A percentile compares a stretch with the other conserved stretches of the same genome.
phyloP scores from a whole-genome alignment of 176 grass and related monocot genomes.

The Pontederia paniculata region DNA sequence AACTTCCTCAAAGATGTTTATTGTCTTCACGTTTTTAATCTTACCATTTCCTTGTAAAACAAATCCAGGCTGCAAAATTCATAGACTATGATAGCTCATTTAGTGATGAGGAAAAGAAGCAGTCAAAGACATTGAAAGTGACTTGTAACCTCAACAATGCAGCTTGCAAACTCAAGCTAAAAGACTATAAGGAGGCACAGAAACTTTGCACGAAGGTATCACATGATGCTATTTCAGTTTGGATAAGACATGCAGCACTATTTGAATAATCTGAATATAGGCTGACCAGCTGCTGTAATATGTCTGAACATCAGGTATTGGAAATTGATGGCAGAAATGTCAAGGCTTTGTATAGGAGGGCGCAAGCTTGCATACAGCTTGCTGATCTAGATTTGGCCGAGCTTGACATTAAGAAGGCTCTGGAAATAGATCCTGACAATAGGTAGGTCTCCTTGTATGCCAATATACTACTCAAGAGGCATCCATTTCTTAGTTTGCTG shows the following conservation, averaged over 20 bases:
- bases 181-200: conserved; percentile 64
- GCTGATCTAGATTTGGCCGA: conserved; percentile 78
- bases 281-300: conserved; percentile 9
- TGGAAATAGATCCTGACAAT: conserved; percentile 84
- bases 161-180: conserved; percentile 73
- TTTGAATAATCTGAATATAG: not conserved
- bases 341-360: conserved; percentile 77
- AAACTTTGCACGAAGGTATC: conserved; percentile 61
- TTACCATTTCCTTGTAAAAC: not conserved
- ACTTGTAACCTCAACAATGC: conserved; percentile 83
- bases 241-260: not conserved
- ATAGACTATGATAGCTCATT: conserved; percentile 66
- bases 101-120: conserved; percentile 64
- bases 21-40: not conserved
- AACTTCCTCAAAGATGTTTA: not conserved
- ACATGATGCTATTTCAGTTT: not conserved
- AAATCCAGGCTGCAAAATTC: conserved; percentile 40
- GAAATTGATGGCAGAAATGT: conserved; percentile 63
- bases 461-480: not conserved
- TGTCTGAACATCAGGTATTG: conserved; percentile 39
- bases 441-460: conserved; percentile 31
- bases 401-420: conserved; percentile 58
- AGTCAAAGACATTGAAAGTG: conserved; percentile 44
- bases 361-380: conserved; percentile 53
- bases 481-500: not conserved